A percentile compares a stretch with the other conserved stretches of the same genome.
These are phyloP conservation scores for Eragrostis curvula DNA, from an alignment of 176 grass and related monocot genomes.

Conservation along the genomic window DNA sequence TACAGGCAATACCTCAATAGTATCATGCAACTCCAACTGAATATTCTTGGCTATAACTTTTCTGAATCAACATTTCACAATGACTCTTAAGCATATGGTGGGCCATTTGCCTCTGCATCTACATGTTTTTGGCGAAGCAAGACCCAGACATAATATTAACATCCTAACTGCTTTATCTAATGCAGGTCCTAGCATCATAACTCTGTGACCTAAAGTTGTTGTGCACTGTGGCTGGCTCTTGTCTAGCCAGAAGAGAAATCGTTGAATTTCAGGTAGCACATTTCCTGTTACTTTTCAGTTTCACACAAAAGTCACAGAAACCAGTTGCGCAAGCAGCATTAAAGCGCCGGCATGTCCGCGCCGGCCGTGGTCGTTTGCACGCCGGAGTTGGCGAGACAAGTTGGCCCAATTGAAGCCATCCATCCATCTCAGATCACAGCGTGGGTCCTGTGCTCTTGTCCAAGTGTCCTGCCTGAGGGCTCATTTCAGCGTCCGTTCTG, in stretches of 20 bases:
- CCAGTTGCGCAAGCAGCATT: background rate
- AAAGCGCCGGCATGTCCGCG: background rate
- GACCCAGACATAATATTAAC: background rate
- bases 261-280: background rate
- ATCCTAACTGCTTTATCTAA: background rate
- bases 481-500: background rate
- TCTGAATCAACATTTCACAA: background rate
- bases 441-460: background rate
- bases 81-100: too few relatives aligned
- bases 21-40: background rate
- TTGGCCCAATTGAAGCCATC: background rate
- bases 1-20: background rate
- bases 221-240: background rate
- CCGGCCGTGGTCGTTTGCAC: background rate
- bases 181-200: background rate
- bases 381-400: background rate
- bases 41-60: background rate
- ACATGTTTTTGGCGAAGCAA: background rate
- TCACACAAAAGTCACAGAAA: background rate
- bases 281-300: background rate
- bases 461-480: background rate
- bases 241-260: background rate
- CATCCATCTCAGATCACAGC: background rate
- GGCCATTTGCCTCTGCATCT: background rate
- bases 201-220: background rate